Evolutionary conservation across 805 yeast genomes (phyloP), one percentile per base, ranked within the genome.

Genomic region (Suhomyces vadensis): DNA sequence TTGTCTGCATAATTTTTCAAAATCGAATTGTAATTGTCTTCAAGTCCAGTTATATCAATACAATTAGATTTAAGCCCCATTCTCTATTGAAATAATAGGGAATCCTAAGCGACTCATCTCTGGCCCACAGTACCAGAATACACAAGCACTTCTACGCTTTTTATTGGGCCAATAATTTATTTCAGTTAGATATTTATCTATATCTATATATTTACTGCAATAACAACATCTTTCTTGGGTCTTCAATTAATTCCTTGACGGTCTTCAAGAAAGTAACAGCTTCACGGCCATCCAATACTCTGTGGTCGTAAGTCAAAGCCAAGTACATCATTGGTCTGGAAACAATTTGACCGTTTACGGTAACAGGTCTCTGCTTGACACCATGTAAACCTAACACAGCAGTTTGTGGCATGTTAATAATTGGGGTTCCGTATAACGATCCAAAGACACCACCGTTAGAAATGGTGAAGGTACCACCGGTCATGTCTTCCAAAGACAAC

Each of bases 371-470:
- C 70, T 94, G 92, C 77, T 94, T 94, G 57, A 88, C 86, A 71
- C 97, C 98, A 62, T 94, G 99, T 64, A 94, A 81, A 58, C 99
- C 99, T 58, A 94, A 79, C 19, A 94, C 99, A 36, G 98, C 97
- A 47, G 96, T 90, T 76, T 94, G 99, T 43, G 99, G 99, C 81
- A 87, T 73, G 81, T 94, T 94, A 68, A 94, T 92, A 71, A 94
- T 94, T 62, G 99, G 99, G 42, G 99, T 94, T 68, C 99, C 99
- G 69, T 86, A 89, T 55, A 94, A 77, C 20, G 98, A 94, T 53
- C 99, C 99, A 62, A 94, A 94, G 46, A 94, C 97, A 71, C 99
- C 99, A 68, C 99, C 99, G 75, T 94, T 94, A 44, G 98, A 94
- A 61, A 94, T 94, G 62, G 99, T 94, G 79, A 94, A 91, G 48